Percentiles rank a stretch among this genome's conserved stretches.
These are phyloP conservation scores for Cladosporium sp. DNA, from an alignment of 2,329 filamentous ascomycete species.

Conservation along the genomic window DNA sequence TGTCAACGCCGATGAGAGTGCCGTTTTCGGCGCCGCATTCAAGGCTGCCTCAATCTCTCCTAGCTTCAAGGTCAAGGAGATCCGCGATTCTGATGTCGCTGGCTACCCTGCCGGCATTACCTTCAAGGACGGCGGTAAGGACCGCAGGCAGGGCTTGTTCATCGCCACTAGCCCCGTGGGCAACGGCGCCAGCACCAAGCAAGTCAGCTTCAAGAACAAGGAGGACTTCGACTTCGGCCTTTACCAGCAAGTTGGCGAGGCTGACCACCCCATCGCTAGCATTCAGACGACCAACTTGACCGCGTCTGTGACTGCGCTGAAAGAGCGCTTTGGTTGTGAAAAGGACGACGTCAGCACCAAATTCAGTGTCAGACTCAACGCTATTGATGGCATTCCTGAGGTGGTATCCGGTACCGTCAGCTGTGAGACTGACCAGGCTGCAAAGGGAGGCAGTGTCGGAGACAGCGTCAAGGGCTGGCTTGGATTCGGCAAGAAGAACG, in stretches of 20 bases:
- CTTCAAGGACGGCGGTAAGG: constrained; percentile 63
- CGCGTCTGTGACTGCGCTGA: constrained; percentile 70
- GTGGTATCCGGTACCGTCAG: constrained; percentile 72
- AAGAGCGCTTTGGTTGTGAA: constrained; percentile 73
- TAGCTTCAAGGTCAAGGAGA: constrained; percentile 97
- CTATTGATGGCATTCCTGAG: constrained; percentile 74
- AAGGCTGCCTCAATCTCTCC: constrained; percentile 88
- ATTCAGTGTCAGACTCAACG: constrained; percentile 68
- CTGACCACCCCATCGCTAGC: constrained; percentile 59
- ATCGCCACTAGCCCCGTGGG: constrained; percentile 71
- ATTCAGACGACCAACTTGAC: constrained; percentile 84
- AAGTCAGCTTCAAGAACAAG: constrained; percentile 76
- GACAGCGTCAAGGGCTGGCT: constrained; percentile 96
- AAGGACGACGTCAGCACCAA: constrained; percentile 75
- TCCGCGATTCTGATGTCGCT: constrained; percentile 73
- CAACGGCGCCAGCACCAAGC: constrained; percentile 59
- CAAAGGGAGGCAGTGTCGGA: constrained; percentile 75
- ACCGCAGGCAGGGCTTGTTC: constrained; percentile 78
- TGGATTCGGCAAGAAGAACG: constrained; percentile 88
- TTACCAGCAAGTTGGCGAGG: constrained; percentile 63
- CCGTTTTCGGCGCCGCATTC: constrained; percentile 93
- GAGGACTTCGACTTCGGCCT: constrained; percentile 78
- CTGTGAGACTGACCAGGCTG: constrained; percentile 71
- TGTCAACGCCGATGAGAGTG: constrained; percentile 95
- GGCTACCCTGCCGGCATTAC: constrained; percentile 71